Evolutionary conservation across 2,329 filamentous ascomycete species (phyloP), one percentile per base, ranked within the genome.

Genomic region (Aureobasidium sp.): DNA sequence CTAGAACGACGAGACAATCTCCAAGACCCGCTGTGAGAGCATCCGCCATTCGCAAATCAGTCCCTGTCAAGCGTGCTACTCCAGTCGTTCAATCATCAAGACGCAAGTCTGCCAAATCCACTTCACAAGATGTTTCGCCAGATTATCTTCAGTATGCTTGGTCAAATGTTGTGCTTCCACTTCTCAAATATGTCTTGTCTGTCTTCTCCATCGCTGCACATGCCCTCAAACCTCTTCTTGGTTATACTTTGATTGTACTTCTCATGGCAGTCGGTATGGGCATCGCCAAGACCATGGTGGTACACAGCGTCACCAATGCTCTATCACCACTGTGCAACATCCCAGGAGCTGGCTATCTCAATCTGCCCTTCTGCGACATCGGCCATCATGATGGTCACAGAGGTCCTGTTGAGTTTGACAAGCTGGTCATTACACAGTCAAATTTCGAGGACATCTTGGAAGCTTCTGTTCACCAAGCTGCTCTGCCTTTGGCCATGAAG

Each of bases 401-500:
- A 66, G 65, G 73, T 61, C 67, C 70, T 5, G 71, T 86, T 48
- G 86, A 91, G 68, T 93, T 93, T 66, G 86, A 90, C 65, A 82
- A 86, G 51, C 79, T 95, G 27, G 88, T 94, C 78, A 80, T 80
- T 21, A 83, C 88, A 1, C 90, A 95, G 72, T 78, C 82, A n/a
- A 81, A 85, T 32, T 91, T 95, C 61, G 89, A 91, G 72, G 83
- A 88, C 62, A 85, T 94, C 0, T 75, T 94, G 4, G 83, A 89
- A 66, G 83, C 85, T 62, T 85, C 84, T 16, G 82, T 84, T 1
- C 81, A 85, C 27, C 84, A 85, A 1, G 83, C 86, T 1, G 84
- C 84, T 1, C 75, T 94, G 3, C 89, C 89, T 0, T 78, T 89
- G 66, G 87, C 90, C 67, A 91, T 94, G 85, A 92, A 91, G 75